Base-by-base conservation (phyloP, 306 rosid genomes). In the Pterocarpus santalinus region DNA sequence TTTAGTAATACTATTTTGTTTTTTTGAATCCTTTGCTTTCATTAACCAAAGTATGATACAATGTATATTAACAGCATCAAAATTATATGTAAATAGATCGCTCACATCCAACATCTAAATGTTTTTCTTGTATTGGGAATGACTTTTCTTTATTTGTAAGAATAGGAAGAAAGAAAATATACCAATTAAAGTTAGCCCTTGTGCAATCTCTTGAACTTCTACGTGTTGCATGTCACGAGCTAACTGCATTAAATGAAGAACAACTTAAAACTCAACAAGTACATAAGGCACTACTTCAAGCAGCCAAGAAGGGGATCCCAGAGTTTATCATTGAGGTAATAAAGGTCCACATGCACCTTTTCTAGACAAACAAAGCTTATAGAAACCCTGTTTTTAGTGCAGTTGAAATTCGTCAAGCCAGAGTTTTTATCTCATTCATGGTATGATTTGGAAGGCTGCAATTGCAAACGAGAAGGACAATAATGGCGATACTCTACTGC, bases 391-490 rank as follows among this genome's bases (percentile, higher is more conserved):
- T 71, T 17, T 30, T 5, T 5, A 3, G 1, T 39, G 70, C 76
- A 0, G 7, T 72, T 14, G 1, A 15, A 0, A n/a, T 6, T 33
- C 72, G 80, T 3, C 80, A 71, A 35, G 72, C 78, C 47, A 14
- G 13, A 8, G 16, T 78, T 12, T 72, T 43, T 65, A 14, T 28
- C 80, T 65, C 10, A 28, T 83, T 3, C 22, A 65, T 47, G 80
- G 80, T 1, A 56, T 44, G 5, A 2, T 14, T 32, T 15, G 4
- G 5, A 83, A 61, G 60, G 30, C 58, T 14, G 36, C 64, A 2
- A 1, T 16, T 2, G 2, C 56, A 0, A 14, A 6, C 47, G 0
- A 0, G 0, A 0, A 0, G 28, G 80, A 72, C 60, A 0, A 0
- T 0, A 0, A 12, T 3, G n/a, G 13, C 3, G 78, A 72, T n/a